phyloP scores from a whole-genome alignment of 1,284 basidiomycete genomes.

The Chiua sp. region DNA sequence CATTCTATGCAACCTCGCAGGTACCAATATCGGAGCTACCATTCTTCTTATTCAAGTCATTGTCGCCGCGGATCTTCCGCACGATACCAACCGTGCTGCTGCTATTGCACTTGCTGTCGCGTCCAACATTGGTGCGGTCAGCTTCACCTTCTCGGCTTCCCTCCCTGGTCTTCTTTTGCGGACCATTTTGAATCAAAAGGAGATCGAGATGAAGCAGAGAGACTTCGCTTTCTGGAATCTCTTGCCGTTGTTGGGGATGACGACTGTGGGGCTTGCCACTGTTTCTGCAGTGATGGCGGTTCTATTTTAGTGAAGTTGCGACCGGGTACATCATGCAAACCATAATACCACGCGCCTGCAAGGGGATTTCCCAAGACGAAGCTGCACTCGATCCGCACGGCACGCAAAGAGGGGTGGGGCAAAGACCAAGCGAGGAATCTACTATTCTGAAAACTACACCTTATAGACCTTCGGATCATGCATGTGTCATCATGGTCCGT shows the following conservation, averaged over 20 bases:
- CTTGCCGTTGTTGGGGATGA: constrained; percentile 61
- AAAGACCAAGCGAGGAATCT: background rate
- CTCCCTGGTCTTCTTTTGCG: constrained; percentile 92
- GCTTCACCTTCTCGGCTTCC: constrained; percentile 89
- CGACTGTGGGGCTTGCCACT: constrained; percentile 54
- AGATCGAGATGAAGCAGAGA: constrained; percentile 65
- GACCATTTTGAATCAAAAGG: constrained; percentile 80
- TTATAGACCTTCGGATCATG: background rate
- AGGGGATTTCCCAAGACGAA: background rate
- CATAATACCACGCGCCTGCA: background rate
- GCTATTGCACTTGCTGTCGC: constrained; percentile 77
- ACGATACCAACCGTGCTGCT: constrained; percentile 40
- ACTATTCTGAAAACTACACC: background rate
- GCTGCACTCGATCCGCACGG: background rate
- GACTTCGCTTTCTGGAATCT: constrained; percentile 82
- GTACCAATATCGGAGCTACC: constrained; percentile 96
- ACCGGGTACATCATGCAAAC: background rate
- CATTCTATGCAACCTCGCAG: constrained; percentile 86
- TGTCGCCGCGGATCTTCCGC: constrained; percentile 32
- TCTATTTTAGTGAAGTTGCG: constrained; percentile 37
- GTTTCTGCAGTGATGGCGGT: constrained; percentile 72
- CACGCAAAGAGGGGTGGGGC: background rate
- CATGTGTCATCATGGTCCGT: background rate
- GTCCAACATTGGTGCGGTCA: constrained; percentile 93
- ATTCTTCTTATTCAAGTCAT: constrained; percentile 80